A percentile compares a stretch with the other conserved stretches of the same genome.
Evolutionary conservation across 2,329 filamentous ascomycete genomes (phyloP).

Genomic region (Colletotrichum sp.): DNA sequence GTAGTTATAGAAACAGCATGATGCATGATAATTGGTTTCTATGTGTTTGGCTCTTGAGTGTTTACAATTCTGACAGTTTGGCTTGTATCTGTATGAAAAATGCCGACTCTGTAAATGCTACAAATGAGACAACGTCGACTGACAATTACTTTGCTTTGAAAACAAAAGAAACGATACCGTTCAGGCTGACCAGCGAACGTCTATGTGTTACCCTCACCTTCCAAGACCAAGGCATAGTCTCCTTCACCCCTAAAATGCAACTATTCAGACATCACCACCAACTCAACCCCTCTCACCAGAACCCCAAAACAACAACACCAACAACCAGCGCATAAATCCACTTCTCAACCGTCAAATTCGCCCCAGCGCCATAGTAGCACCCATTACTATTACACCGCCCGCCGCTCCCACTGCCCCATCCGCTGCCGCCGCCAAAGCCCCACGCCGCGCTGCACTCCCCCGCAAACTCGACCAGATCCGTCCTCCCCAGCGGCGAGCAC

Average conservation of each 20-base stretch:
- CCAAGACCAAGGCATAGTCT: fast-evolving
- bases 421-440: not conserved
- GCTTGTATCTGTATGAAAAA: not conserved
- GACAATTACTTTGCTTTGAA: not conserved
- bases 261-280: no score
- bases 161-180: not conserved
- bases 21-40: no score
- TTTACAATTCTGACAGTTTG: not conserved
- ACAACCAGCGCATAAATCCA: not conserved
- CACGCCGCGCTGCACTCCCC: constrained; percentile 13
- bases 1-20: no score
- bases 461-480: constrained; percentile 6
- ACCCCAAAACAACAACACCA: not conserved
- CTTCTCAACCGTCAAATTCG: not conserved
- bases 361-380: constrained; percentile 2
- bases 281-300: not conserved
- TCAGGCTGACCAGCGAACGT: not conserved
- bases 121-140: not conserved
- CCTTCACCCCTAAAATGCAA: fast-evolving
- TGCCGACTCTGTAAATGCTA: not conserved
- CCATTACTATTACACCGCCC: not conserved
- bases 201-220: not conserved
- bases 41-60: not conserved
- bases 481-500: constrained; percentile 9
- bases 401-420: not conserved